Evolutionary conservation across 2,329 filamentous ascomycete species (phyloP).

Genomic region (Cladosporium sp.): DNA sequence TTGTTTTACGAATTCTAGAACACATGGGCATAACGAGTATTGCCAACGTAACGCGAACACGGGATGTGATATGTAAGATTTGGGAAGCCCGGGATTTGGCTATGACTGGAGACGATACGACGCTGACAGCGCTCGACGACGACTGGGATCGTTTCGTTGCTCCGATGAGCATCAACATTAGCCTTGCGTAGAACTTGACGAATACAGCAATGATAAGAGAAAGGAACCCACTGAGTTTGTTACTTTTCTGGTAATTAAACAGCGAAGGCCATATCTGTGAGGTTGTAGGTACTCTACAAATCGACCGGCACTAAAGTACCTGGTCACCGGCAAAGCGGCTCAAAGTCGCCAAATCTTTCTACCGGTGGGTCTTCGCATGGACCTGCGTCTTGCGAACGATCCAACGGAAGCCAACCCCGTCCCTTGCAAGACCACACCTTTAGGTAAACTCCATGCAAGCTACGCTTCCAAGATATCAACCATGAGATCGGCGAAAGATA

Average conservation of each 20-base stretch:
- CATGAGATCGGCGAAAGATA: neutral
- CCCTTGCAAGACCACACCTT: too few relatives aligned
- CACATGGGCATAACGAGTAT: conserved; percentile 37
- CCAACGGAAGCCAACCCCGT: too few relatives aligned
- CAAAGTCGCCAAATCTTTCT: neutral
- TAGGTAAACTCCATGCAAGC: conserved; percentile 3
- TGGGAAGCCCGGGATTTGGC: conserved; percentile 43
- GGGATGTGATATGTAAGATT: conserved; percentile 44
- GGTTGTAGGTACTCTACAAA: too few relatives aligned
- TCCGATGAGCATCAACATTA: conserved; percentile 40
- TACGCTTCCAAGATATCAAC: neutral
- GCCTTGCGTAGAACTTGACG: conserved; percentile 31
- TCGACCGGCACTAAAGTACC: too few relatives aligned
- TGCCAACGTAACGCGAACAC: conserved; percentile 42
- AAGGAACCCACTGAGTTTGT: too few relatives aligned
- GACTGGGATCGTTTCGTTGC: conserved; percentile 42
- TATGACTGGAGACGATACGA: conserved; percentile 11
- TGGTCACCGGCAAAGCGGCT: conserved; percentile 1
- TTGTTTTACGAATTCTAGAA: conserved; percentile 38
- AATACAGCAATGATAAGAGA: neutral
- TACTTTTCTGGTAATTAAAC: too few relatives aligned
- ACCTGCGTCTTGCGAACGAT: neutral
- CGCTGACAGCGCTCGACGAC: conserved; percentile 28
- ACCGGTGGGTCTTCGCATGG: neutral
- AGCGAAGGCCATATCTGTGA: too few relatives aligned